phyloP scores from a whole-genome alignment of 1,284 basidiomycete genomes.

The Rhodofomes roseus region DNA sequence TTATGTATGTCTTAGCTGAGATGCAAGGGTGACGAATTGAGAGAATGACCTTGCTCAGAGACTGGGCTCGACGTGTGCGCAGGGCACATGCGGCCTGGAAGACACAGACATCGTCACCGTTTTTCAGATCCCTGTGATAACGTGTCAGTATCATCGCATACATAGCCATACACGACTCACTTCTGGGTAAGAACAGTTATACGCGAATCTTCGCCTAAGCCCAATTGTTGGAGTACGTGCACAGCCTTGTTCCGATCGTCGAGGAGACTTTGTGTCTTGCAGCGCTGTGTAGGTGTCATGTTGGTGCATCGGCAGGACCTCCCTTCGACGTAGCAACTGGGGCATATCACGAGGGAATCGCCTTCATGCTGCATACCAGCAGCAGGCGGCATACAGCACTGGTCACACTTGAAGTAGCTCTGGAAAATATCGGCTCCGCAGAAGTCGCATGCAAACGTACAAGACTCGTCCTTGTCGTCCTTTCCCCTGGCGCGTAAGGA shows the following conservation, averaged over 20 bases:
- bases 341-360: conserved; percentile 54
- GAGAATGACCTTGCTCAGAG: not conserved
- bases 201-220: not conserved
- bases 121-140: not conserved
- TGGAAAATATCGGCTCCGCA: conserved; percentile 76
- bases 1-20: not conserved
- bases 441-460: conserved; percentile 58
- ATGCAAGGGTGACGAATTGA: not conserved
- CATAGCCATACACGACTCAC: not conserved
- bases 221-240: conserved; percentile 19
- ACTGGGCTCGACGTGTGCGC: conserved; percentile 1
- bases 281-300: conserved; percentile 59
- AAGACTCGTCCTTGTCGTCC: conserved; percentile 15
- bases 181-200: not conserved
- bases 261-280: conserved; percentile 37
- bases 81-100: conserved; percentile 33
- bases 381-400: conserved; percentile 30
- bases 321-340: conserved; percentile 73
- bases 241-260: conserved; percentile 38
- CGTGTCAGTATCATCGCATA: not conserved
- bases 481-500: not conserved
- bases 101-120: conserved; percentile 14
- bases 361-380: conserved; percentile 20
- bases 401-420: conserved; percentile 66
- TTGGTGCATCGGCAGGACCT: conserved; percentile 54